Base-by-base conservation (phyloP, 805 yeast species). In the Lipomyces anomalus region DNA sequence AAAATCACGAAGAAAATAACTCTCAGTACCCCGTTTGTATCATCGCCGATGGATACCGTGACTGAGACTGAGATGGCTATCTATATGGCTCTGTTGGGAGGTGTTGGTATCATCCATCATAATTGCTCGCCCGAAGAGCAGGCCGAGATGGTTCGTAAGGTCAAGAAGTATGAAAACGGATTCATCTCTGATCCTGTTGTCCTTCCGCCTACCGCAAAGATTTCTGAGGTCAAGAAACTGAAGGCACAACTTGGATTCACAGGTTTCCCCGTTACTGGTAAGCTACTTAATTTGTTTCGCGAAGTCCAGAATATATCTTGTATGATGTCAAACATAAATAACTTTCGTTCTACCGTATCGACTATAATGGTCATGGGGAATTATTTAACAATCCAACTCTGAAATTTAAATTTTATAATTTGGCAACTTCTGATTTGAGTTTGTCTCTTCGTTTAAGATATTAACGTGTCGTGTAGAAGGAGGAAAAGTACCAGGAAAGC, bases 341-440 rank as follows among this genome's bases (percentile, higher is more conserved):
- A 90, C 97, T 90, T 90, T 90, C 98, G 97, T 90, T 90, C 98
- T 90, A 82, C 97, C 95, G 96, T 82, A 62, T 65, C 69, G 54
- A 49, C 55, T 50, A 50, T 49, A 23, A 42, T 38, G 50, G 55
- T 52, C 56, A 42, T 52, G 56, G 48, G 56, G 56, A 52, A 30
- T 13, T 7, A 50, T 5, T 22, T 34, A 35, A 26, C 33, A 40
- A 5, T 48, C 53, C 43, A 48, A 48, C 35, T 38, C 35, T 38
- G 13, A 35, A 34, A 34, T 13, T 11, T 7, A 16, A 9, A 28
- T 38, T 42, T 37, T 42, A 46, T 23, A 23, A 24, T 43, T 30
- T 24, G 21, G 9, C 34, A 30, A 9, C 24, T 37, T 46, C 40
- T 6, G 35, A 17, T 38, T 21, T 37, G 32, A 37, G n/a, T 34